These are phyloP conservation scores for Mrakia blollopis DNA, from an alignment of 768 basidiomycete species.

Conservation along the genomic window DNA sequence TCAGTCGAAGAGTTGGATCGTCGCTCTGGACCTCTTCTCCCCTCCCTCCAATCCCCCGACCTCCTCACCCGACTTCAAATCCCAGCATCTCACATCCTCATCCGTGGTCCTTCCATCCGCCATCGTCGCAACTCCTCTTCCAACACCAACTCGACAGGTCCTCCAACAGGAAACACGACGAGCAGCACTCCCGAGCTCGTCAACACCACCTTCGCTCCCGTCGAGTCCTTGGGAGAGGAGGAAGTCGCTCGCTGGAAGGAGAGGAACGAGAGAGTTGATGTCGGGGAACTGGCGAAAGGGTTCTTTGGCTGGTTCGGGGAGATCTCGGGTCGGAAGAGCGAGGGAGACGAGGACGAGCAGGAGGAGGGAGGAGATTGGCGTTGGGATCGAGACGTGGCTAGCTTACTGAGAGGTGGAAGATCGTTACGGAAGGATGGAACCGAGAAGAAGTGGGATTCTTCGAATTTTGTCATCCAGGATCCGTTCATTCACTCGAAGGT, in stretches of 20 bases:
- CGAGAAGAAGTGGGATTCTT: neutral
- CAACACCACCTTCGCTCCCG: conserved; percentile 29
- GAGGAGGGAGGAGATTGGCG: neutral
- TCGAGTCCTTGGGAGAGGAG: conserved; percentile 8
- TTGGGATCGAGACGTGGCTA: conserved; percentile 3
- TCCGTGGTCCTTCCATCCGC: conserved; percentile 8
- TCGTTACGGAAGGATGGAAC: neutral
- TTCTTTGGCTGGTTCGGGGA: conserved; percentile 22
- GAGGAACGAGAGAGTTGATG: conserved; percentile 3
- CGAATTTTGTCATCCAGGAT: conserved; percentile 16
- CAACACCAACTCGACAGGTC: conserved; percentile 1
- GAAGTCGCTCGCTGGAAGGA: conserved; percentile 9
- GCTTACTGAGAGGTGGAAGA: conserved; percentile 7
- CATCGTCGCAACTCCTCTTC: neutral
- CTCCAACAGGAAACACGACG: neutral
- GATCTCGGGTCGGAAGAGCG: neutral
- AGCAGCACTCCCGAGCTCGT: neutral
- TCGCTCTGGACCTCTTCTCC: conserved; percentile 1
- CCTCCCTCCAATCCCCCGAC: conserved; percentile 6
- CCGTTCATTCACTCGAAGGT: conserved; percentile 22
- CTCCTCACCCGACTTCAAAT: conserved; percentile 1
- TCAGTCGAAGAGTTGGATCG: neutral
- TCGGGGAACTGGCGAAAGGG: conserved; percentile 13
- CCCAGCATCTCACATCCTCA: conserved; percentile 4
- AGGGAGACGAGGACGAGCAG: neutral